These are phyloP conservation scores for Neopestalotiopsis sp. DNA, from an alignment of 2,329 filamentous ascomycete genomes.

Conservation along the genomic window DNA sequence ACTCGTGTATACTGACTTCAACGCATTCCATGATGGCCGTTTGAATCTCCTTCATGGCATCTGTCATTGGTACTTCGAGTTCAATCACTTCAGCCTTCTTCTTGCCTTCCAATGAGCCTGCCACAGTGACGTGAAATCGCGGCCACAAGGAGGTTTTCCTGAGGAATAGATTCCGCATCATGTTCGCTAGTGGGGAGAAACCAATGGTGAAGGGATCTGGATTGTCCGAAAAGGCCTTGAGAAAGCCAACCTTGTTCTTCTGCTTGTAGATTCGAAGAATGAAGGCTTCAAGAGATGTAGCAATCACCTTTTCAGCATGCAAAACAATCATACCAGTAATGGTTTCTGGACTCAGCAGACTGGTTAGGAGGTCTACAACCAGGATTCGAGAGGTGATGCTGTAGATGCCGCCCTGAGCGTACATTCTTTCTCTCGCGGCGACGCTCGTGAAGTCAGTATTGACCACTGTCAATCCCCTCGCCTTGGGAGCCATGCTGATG, in stretches of 20 bases:
- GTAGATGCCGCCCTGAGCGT: constrained; percentile 86
- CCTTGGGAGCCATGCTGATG: constrained; percentile 81
- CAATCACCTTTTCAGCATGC: constrained; percentile 85
- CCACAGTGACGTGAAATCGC: constrained; percentile 89
- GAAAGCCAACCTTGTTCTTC: constrained; percentile 90
- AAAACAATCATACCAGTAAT: constrained; percentile 87
- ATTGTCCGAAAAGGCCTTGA: constrained; percentile 95
- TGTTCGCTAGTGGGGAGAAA: constrained; percentile 85
- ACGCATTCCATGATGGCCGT: constrained; percentile 95
- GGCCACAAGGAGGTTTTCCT: constrained; percentile 91
- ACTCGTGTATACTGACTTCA: constrained; percentile 89
- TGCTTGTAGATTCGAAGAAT: constrained; percentile 93
- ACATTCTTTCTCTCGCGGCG: constrained; percentile 87
- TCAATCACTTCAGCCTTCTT: constrained; percentile 97
- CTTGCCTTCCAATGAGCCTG: constrained; percentile 86
- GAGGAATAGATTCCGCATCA: constrained; percentile 92
- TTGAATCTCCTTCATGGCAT: constrained; percentile 91
- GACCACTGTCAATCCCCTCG: constrained; percentile 85
- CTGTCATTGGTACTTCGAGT: constrained; percentile 94
- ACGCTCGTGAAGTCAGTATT: constrained; percentile 95
- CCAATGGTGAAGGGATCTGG: constrained; percentile 89
- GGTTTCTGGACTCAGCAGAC: constrained; percentile 78
- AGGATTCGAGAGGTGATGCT: constrained; percentile 95
- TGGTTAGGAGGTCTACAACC: constrained; percentile 91
- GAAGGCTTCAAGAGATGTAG: constrained; percentile 92